Evolutionary conservation across 2,329 filamentous ascomycete genomes (phyloP), one percentile per base, ranked within the genome.

Genomic region (Calonectria hawksworthii): DNA sequence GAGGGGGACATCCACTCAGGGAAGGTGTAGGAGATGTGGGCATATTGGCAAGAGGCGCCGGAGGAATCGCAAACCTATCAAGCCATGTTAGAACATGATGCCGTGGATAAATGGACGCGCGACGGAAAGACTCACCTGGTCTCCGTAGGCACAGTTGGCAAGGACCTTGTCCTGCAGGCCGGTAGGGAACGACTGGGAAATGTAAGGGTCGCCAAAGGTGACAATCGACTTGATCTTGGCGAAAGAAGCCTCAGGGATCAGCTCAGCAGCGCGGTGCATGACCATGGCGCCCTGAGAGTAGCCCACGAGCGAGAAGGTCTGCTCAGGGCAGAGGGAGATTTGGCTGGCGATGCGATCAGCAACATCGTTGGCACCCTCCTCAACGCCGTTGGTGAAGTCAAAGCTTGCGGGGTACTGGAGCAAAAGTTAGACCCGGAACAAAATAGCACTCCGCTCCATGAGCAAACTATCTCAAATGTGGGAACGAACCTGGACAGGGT

Each of bases 221-320:
- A 63, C 56, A 13, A 63, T 36, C 0, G 56, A 63, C 56, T 63
- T 63, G 56, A 63, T 63, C 56, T 41, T 63, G 10, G 7, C 56
- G 9, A 41, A 63, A 1, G n/a, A 38, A 2, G 36, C 16, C 36
- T 63, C 56, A 4, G 56, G 56, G 7, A 63, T 44, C n/a, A 63
- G 23, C n/a, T 63, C 23, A 5, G 34, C 34, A 1, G 56, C 56
- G 26, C 56, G 56, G n/a, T 63, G 56, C 56, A 63, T 41, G 34
- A 63, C 56, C 56, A 63, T 63, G 34, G 56, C 56, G 11, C 56
- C 56, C 56, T 63, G 56, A 2, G 56, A 63, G 56, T 63, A 63
- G 6, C 56, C 56, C 23, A 63, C 56, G 9, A 63, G 56, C 3
- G 56, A 63, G 56, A 63, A 63, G 16, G 56, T 63, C 56, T 63